Conservation (phyloP, 2,329 filamentous ascomycete species). For the Curvularia sp. region DNA sequence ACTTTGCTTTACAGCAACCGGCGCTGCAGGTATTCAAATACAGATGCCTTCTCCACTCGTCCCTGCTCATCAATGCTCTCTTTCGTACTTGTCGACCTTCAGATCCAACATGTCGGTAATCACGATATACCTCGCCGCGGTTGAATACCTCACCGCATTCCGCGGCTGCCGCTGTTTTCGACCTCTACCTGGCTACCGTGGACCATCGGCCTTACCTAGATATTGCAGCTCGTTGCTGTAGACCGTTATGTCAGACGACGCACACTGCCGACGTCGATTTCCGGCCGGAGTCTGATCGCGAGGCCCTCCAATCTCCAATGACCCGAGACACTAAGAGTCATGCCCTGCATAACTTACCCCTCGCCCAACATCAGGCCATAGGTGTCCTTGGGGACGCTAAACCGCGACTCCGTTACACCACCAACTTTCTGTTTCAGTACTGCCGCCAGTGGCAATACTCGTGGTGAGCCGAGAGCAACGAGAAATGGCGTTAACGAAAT, state of each 20-base stretch:
- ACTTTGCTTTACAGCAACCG: background rate
- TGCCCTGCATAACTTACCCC: conserved; percentile 20
- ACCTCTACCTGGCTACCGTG: background rate
- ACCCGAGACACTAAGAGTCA: conserved; percentile 10
- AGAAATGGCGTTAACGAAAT: background rate
- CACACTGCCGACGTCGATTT: background rate
- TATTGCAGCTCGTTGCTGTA: background rate
- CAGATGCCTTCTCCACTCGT: background rate
- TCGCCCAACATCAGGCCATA: conserved; percentile 4
- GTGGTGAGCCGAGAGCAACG: background rate
- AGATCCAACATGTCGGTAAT: background rate
- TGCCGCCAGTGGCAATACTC: background rate
- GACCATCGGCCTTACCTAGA: background rate
- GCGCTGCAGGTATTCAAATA: background rate
- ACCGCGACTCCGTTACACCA: conserved; percentile 9
- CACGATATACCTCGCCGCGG: background rate
- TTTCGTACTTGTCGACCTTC: background rate
- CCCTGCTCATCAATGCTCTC: background rate
- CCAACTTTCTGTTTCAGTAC: background rate
- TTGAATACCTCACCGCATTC: background rate
- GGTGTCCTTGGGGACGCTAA: conserved; percentile 11
- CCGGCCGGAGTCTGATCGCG: conserved; percentile 1
- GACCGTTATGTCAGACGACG: background rate
- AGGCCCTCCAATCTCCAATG: background rate
- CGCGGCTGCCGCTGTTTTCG: conserved; percentile 3